A percentile compares a stretch with the other conserved stretches of the same genome.
These are phyloP conservation scores for Verticillium nubilum DNA, from an alignment of 2,329 filamentous ascomycete species.

Conservation along the genomic window DNA sequence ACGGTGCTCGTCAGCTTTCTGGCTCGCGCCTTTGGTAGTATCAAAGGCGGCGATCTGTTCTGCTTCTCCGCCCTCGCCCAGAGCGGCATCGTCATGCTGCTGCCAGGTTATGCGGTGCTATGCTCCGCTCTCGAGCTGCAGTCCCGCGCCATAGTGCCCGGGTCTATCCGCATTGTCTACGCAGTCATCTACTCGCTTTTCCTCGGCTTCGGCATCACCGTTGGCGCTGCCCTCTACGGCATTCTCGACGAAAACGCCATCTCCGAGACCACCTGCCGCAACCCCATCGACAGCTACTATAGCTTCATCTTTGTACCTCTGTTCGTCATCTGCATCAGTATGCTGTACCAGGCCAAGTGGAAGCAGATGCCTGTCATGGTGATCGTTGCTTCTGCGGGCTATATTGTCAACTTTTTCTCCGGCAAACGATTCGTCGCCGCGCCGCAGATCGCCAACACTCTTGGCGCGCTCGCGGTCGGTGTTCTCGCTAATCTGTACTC, in stretches of 20 bases:
- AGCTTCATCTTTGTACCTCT: conserved; percentile 68
- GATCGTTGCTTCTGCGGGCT: conserved; percentile 66
- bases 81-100: conserved; percentile 59
- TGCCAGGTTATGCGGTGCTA: conserved; percentile 55
- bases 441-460: conserved; percentile 69
- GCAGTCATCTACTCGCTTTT: conserved; percentile 70
- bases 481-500: conserved; percentile 74
- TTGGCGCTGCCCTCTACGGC: conserved; percentile 59
- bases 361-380: conserved; percentile 76
- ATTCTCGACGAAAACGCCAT: conserved; percentile 51
- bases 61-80: conserved; percentile 63
- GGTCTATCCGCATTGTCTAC: conserved; percentile 69
- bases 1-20: conserved; percentile 58
- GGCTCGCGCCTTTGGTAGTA: conserved; percentile 58
- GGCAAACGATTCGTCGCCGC: conserved; percentile 60
- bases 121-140: conserved; percentile 57
- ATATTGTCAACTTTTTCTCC: conserved; percentile 71
- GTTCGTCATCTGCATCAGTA: conserved; percentile 67
- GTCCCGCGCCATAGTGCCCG: conserved; percentile 62
- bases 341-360: conserved; percentile 79
- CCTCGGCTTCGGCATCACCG: conserved; percentile 66
- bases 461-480: conserved; percentile 72
- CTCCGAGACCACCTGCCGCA: conserved; percentile 31
- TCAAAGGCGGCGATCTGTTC: conserved; percentile 44
- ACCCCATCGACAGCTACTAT: conserved; percentile 35